These are phyloP conservation scores for Ganoderma boninense DNA, from an alignment of 1,284 basidiomycete species.

Conservation along the genomic window DNA sequence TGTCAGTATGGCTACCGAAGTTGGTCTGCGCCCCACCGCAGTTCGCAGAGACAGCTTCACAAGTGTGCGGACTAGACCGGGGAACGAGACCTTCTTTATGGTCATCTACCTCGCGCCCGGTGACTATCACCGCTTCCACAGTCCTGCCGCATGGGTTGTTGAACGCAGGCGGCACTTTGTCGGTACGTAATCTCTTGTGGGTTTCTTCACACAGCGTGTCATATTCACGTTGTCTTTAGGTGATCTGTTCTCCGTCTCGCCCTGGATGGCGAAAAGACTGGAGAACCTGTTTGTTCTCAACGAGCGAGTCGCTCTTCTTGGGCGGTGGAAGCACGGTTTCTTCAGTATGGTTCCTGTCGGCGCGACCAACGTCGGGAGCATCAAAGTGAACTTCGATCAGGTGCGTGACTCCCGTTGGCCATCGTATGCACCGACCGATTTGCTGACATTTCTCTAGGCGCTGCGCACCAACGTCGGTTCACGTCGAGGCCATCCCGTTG, in stretches of 20 bases:
- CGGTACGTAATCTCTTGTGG: conserved; percentile 53
- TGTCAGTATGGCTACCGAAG: conserved; percentile 70
- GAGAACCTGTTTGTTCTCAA: conserved; percentile 97
- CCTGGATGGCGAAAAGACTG: conserved; percentile 93
- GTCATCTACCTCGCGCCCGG: conserved; percentile 99
- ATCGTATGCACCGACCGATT: background rate
- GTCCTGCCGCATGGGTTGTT: conserved; percentile 96
- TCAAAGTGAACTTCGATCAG: conserved; percentile 96
- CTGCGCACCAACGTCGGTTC: conserved; percentile 83
- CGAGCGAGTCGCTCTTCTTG: conserved; percentile 96
- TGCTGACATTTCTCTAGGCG: conserved; percentile 49
- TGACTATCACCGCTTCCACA: conserved; percentile 99
- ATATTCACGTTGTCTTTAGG: conserved; percentile 49
- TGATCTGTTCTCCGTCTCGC: conserved; percentile 96
- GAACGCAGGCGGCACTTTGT: conserved; percentile 96
- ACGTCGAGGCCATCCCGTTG: conserved; percentile 79
- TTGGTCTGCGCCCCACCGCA: conserved; percentile 63
- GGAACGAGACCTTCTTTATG: conserved; percentile 89
- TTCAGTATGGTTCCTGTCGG: conserved; percentile 98
- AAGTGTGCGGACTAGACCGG: conserved; percentile 60
- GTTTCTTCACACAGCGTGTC: background rate
- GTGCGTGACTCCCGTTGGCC: conserved; percentile 49
- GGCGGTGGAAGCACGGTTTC: conserved; percentile 95
- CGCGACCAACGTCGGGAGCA: conserved; percentile 97
- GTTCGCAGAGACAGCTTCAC: conserved; percentile 52